Conservation (phyloP, 768 basidiomycete species). For the Suillus lakei region DNA sequence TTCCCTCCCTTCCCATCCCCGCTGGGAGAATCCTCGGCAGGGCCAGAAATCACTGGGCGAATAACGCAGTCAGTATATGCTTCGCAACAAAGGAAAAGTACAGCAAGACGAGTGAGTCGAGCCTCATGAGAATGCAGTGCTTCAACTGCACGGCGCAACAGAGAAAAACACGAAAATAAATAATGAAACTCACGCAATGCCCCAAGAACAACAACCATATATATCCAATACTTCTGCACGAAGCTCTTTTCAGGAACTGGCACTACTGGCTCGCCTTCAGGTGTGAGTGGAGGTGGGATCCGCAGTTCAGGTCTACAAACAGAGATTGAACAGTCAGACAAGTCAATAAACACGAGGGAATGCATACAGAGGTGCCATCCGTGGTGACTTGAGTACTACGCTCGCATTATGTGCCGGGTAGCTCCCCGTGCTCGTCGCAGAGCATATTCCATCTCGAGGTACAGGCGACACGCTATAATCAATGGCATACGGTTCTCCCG, state of each 20-base stretch:
- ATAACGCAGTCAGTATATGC: background rate
- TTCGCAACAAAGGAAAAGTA: background rate
- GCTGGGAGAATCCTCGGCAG: constrained; percentile 30
- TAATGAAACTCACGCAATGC: constrained; percentile 55
- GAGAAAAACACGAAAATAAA: background rate
- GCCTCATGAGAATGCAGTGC: background rate
- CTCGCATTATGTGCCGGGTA: constrained; percentile 52
- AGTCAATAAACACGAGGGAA: constrained; percentile 3
- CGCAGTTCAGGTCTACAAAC: constrained; percentile 66
- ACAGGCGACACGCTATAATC: constrained; percentile 75
- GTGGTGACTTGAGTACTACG: constrained; percentile 53
- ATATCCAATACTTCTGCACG: constrained; percentile 92
- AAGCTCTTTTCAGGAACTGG: constrained; percentile 76
- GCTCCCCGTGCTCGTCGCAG: constrained; percentile 29
- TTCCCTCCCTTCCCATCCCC: constrained; percentile 28
- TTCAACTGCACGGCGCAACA: background rate
- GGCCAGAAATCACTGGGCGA: constrained; percentile 33
- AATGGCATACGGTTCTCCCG: constrained; percentile 59
- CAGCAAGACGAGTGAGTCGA: background rate
- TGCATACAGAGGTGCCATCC: constrained; percentile 61
- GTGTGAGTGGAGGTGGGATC: constrained; percentile 66
- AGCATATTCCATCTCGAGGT: constrained; percentile 73
- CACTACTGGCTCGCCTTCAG: constrained; percentile 65
- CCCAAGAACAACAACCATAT: constrained; percentile 62
- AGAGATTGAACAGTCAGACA: constrained; percentile 7